Evolutionary conservation across 2,329 filamentous ascomycete species (phyloP), one percentile per base, ranked within the genome.

Genomic region (Fusarium pseudoanthophilum): DNA sequence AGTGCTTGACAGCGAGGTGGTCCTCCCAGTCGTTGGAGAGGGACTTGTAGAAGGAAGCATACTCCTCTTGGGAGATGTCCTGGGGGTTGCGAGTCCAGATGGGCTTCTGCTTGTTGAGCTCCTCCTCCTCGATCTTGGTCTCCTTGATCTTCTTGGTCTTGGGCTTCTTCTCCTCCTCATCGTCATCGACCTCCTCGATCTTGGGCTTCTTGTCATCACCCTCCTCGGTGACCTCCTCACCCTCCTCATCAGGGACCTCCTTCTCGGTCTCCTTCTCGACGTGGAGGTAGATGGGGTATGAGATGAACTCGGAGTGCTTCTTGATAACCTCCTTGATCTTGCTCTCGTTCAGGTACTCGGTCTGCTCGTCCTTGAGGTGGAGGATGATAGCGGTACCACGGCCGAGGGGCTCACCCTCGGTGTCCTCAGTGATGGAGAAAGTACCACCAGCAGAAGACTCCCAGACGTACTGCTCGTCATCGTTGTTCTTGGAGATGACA

Each of bases 221-320:
- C 79, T 93, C 92, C 68, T 82, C 81, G 67, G 80, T 80, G 80
- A 90, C 90, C 79, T 91, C 89, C 79, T 87, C 85, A 76, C 90
- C 91, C 59, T 97, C 95, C 89, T 98, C 95, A 83, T 98, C 96
- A 75, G 95, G 95, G 75, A 98, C 95, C 90, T 99, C 96, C 81
- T 90, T 98, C 93, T 99, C 96, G 77, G 92, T 95, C 93, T 99
- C 96, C 93, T 99, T 99, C 85, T 93, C 87, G 82, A 99, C 95
- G 89, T 99, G 96, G 78, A 99, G 95, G 91, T 98, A 99, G 92
- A 99, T 99, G 83, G 96, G 96, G 91, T 99, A 99, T 58, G 96
- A 98, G 89, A 99, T 99, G 91, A 99, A 99, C 89, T 99, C 96
- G 83, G 96, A 98, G 93, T 99, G 96, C 94, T 99, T 99, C 95